Conservation (phyloP, 345 rosid genomes). For the Populus tremula region DNA sequence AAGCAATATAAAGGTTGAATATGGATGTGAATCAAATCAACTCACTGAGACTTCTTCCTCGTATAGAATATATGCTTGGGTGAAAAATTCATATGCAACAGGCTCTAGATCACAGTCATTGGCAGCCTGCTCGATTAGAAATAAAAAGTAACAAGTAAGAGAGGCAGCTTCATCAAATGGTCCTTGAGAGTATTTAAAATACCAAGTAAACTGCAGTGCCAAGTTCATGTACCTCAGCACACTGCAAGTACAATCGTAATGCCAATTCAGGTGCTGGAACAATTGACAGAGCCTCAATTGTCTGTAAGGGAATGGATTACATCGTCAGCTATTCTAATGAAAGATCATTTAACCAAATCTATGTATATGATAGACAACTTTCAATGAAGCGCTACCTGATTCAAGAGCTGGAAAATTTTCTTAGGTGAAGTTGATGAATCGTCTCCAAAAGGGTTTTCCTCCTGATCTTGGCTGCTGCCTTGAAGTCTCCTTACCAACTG, state of each 20-base stretch:
- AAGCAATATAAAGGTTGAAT: too few relatives aligned
- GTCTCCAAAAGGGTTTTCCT: constrained; percentile 93
- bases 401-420: constrained; percentile 86
- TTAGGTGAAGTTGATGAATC: constrained; percentile 73
- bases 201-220: neutral
- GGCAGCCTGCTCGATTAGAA: constrained; percentile 61
- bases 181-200: constrained; percentile 1
- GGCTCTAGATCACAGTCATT: constrained; percentile 93
- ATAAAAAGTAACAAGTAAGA: neutral
- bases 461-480: constrained; percentile 41
- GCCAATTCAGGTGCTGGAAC: constrained; percentile 92
- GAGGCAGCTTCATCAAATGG: constrained; percentile 2
- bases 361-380: neutral
- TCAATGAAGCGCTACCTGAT: constrained; percentile 47
- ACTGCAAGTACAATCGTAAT: constrained; percentile 77
- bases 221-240: constrained; percentile 76
- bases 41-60: constrained; percentile 98
- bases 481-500: constrained; percentile 86
- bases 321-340: neutral
- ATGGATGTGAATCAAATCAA: constrained; percentile 17
- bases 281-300: constrained; percentile 66
- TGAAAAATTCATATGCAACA: constrained; percentile 94
- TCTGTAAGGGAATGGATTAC: constrained; percentile 40
- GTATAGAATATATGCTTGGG: constrained; percentile 95
- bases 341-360: neutral